phyloP scores from a whole-genome alignment of 2,329 filamentous ascomycete species.

The Cladorrhinum sp. region DNA sequence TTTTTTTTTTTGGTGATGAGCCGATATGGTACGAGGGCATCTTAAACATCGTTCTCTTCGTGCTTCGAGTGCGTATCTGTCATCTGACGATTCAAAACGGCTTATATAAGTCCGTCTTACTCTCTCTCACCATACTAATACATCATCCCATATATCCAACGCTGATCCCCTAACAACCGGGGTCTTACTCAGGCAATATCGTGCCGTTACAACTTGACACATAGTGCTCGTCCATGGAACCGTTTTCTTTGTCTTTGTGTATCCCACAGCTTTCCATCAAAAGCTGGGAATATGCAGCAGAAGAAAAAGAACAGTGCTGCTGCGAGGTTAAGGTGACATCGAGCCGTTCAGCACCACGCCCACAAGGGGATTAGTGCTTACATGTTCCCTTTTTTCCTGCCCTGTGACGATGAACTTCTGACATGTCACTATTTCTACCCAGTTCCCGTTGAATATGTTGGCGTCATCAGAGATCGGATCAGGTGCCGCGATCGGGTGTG shows the following conservation, averaged over 20 bases:
- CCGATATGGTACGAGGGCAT: no score
- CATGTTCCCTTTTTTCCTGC: background rate
- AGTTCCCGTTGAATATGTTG: background rate
- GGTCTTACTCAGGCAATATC: background rate
- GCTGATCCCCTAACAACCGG: background rate
- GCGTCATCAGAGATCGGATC: background rate
- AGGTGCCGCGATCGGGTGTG: background rate
- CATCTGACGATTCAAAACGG: background rate
- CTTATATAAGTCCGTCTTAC: background rate
- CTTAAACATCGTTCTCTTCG: no score
- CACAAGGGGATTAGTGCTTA: slow-evolving; percentile 7
- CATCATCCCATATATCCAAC: background rate
- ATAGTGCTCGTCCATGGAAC: no score
- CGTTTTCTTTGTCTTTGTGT: background rate
- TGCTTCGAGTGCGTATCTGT: no score
- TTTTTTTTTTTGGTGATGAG: no score
- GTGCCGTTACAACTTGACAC: background rate
- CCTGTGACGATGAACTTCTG: background rate
- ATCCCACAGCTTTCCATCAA: background rate
- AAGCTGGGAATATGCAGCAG: background rate
- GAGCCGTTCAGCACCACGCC: background rate
- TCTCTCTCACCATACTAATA: background rate
- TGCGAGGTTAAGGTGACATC: background rate
- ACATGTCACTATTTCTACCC: background rate
- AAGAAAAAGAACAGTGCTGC: background rate